Base-by-base conservation (phyloP, 202 grass and related monocot genomes). In the Sporobolus alterniflorus region DNA sequence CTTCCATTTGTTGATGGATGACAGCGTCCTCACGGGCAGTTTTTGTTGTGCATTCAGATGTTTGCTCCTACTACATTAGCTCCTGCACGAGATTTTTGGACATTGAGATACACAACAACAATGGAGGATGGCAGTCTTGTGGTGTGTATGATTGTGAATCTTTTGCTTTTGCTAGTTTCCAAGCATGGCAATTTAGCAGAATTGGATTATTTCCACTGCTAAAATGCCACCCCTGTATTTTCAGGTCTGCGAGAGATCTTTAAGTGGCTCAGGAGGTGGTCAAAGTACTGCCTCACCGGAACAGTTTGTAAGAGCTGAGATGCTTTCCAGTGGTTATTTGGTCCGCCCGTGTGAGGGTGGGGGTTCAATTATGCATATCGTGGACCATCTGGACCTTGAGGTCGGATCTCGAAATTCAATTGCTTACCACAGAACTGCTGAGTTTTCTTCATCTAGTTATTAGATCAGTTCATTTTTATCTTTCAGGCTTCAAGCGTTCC, bases 261-360 rank as follows among this genome's bases (percentile, higher is more conserved):
- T 99, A 69, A 96, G 89, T 92, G 96, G 96, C 79, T 93, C 93
- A 70, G 97, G 96, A 18, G 86, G 86, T 69, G 93, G 93, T 42
- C 89, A 91, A 73, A 90, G 73, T 83, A 54, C 93, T 33, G 82
- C 90, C 71, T 77, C 85, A 44, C 71, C 91, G 42, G 82, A 94
- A n/a, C 97, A 99, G 83, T 99, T 99, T 89, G 93, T 96, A 50
- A 92, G 97, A 87, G 97, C 97, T 61, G 93, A 96, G 81, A 94
- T 99, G 87, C 88, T 99, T 73, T 86, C 97, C 7, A 99, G 93
- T 92, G 97, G 97, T 47, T 96, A 89, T 92, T 81, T 99, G 67
- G 91, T 99, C 62, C 93, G 97, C 22, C 91, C 91, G 65, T 99
- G 93, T 11, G 93, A 99, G 16, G 97, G 88, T 9, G 93, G 96